Conservation (phyloP, 345 rosid species). For the Eucalyptus cloeziana region DNA sequence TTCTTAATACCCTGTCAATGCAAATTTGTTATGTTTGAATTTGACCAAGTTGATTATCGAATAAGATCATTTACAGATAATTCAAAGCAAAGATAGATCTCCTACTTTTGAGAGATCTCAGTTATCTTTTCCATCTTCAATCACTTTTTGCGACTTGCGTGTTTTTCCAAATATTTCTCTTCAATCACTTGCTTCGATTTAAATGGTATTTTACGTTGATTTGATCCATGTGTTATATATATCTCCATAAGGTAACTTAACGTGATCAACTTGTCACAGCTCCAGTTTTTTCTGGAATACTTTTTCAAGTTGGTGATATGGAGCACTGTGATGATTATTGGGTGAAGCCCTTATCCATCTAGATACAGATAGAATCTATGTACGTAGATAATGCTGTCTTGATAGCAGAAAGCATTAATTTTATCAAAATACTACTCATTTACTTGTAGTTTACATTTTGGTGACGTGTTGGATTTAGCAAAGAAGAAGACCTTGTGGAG, state of each 20-base stretch:
- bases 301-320: neutral
- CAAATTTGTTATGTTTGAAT: neutral
- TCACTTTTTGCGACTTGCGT: neutral
- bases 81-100: neutral
- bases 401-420: neutral
- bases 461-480: neutral
- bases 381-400: neutral
- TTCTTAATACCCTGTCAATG: neutral
- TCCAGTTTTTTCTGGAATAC: neutral
- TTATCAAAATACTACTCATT: neutral
- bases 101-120: neutral
- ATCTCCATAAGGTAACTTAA: neutral
- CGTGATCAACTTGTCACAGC: neutral
- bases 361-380: neutral
- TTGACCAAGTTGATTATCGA: neutral
- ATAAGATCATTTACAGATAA: neutral
- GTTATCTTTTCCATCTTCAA: neutral
- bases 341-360: neutral
- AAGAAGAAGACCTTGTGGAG: neutral
- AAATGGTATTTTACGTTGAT: neutral
- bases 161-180: neutral
- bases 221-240: neutral
- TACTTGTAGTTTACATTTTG: neutral
- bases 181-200: neutral
- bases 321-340: neutral